phyloP scores from a whole-genome alignment of 345 rosid species.

The Rhizophora apiculata region DNA sequence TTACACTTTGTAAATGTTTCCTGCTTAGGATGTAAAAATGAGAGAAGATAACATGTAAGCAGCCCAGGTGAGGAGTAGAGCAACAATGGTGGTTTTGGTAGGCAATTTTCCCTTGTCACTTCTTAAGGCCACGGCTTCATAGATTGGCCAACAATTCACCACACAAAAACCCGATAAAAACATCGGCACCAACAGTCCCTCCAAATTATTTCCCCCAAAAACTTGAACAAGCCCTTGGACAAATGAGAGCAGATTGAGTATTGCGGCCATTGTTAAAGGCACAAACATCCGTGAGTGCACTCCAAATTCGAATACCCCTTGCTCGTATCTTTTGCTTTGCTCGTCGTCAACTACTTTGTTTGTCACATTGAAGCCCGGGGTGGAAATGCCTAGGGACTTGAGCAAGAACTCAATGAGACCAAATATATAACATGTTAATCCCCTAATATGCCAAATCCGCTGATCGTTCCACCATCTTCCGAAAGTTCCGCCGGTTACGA shows the following conservation, averaged over 20 bases:
- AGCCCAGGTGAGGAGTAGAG: constrained; percentile 3
- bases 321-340: constrained; percentile 49
- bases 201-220: constrained; percentile 10
- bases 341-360: constrained; percentile 53
- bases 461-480: constrained; percentile 73
- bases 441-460: constrained; percentile 55
- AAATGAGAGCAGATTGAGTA: constrained; percentile 49
- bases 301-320: constrained; percentile 60
- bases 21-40: no score
- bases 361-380: constrained; percentile 49
- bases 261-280: constrained; percentile 38
- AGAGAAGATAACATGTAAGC: no score
- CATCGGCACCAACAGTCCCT: constrained; percentile 36
- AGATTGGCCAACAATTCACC: constrained; percentile 55
- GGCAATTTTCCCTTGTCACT: constrained; percentile 55
- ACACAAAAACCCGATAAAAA: constrained; percentile 37
- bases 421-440: constrained; percentile 40
- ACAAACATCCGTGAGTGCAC: constrained; percentile 51
- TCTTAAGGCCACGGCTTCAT: constrained; percentile 59
- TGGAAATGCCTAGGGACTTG: constrained; percentile 42
- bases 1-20: no score
- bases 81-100: constrained; percentile 23
- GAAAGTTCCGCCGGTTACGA: constrained; percentile 40
- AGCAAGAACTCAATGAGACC: constrained; percentile 44
- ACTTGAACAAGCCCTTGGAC: constrained; percentile 22